Evolutionary conservation across 352 stramenopile genomes (phyloP), one percentile per base, ranked within the genome.

Genomic region (Aphanomyces invadans): DNA sequence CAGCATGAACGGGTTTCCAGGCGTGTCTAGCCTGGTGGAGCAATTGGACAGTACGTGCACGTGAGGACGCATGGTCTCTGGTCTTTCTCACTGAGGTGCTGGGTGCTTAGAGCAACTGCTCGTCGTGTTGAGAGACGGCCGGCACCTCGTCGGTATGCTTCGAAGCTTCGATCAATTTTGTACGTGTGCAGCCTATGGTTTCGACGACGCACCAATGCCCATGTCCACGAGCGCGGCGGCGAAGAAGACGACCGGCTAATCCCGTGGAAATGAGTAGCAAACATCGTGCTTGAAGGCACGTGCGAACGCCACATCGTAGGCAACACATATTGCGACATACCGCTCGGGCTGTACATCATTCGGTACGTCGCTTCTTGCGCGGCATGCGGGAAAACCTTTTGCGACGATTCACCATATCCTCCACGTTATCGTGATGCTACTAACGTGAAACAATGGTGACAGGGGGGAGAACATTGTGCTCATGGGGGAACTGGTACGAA

Each of bases 201-300:
- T n/a, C n/a, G n/a, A n/a, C n/a, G n/a, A n/a, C n/a, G n/a, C n/a
- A n/a, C n/a, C n/a, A n/a, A n/a, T n/a, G n/a, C n/a, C n/a, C n/a
- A n/a, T n/a, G n/a, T n/a, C n/a, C n/a, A n/a, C n/a, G n/a, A n/a
- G n/a, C n/a, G n/a, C n/a, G n/a, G n/a, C n/a, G n/a, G n/a, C n/a
- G n/a, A n/a, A n/a, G n/a, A n/a, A n/a, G n/a, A n/a, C n/a, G n/a
- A n/a, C n/a, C n/a, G n/a, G n/a, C n/a, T n/a, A n/a, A n/a, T n/a
- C n/a, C n/a, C n/a, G n/a, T n/a, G n/a, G n/a, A n/a, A n/a, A n/a
- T 63, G 39, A 38, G 15, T 66, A 94, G 86, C 87, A 26, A 99
- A 99, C 74, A 96, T 98, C 71, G 95, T 99, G 55, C 74, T 99
- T 25, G 88, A 98, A 74, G 90, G 98, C 72, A 97, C 94, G 56